A percentile compares a stretch with the other conserved stretches of the same genome.
These are phyloP conservation scores for Syzygium grande DNA, from an alignment of 345 rosid species.

Conservation along the genomic window DNA sequence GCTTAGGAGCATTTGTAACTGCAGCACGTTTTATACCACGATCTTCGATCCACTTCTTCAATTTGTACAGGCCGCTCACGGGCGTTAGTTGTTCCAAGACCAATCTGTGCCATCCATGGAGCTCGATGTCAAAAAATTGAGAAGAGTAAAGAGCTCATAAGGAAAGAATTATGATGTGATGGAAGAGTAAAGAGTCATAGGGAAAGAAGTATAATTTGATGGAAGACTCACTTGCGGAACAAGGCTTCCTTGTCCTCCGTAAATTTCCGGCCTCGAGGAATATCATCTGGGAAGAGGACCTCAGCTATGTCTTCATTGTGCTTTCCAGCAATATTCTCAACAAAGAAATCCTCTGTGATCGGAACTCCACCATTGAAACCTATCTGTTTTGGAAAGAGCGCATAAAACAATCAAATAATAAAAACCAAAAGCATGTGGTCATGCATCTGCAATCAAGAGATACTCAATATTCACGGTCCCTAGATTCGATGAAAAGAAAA, in stretches of 20 bases:
- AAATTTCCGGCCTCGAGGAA: constrained; percentile 54
- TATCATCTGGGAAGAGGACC: constrained; percentile 61
- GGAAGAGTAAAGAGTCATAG: neutral
- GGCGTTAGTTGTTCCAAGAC: constrained; percentile 54
- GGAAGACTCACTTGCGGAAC: constrained; percentile 53
- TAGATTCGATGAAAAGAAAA: neutral
- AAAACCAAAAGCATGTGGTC: neutral
- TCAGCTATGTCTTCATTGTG: constrained; percentile 73
- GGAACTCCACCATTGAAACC: constrained; percentile 84
- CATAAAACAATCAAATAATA: neutral
- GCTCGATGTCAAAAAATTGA: neutral
- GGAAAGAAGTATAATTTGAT: neutral
- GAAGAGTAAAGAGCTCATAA: neutral
- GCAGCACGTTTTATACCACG: constrained; percentile 86
- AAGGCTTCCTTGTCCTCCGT: constrained; percentile 72
- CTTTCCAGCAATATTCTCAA: constrained; percentile 66
- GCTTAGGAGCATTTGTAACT: constrained; percentile 88
- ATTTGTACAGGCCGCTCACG: constrained; percentile 49
- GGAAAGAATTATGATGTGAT: neutral
- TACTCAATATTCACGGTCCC: neutral
- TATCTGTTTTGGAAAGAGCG: constrained; percentile 37
- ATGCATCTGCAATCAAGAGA: neutral
- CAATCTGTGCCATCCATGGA: constrained; percentile 36
- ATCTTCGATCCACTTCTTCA: constrained; percentile 83
- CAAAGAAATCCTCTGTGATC: constrained; percentile 66